These are phyloP conservation scores for Mycena kentingensis DNA, from an alignment of 768 basidiomycete genomes.

Conservation along the genomic window DNA sequence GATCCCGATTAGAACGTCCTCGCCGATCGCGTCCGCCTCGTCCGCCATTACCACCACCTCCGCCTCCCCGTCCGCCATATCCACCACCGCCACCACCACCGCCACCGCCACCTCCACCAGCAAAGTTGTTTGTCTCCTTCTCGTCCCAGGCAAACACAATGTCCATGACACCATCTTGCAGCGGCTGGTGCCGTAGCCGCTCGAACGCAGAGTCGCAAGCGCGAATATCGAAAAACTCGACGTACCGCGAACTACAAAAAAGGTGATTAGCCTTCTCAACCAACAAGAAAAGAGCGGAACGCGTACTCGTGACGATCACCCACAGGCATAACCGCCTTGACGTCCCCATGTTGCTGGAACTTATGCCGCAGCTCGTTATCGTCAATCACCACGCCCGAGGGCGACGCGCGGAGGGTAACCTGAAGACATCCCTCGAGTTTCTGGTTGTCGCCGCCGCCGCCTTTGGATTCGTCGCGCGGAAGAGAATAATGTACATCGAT, in stretches of 20 bases:
- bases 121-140: conserved; percentile 42
- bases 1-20: conserved; percentile 44
- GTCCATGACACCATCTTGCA: conserved; percentile 88
- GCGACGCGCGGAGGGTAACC: conserved; percentile 73
- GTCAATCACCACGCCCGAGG: conserved; percentile 69
- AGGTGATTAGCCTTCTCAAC: conserved; percentile 6
- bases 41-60: conserved; percentile 43
- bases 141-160: conserved; percentile 86
- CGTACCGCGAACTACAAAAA: conserved; percentile 72
- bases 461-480: conserved; percentile 79
- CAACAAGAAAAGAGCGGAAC: neutral
- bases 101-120: conserved; percentile 40
- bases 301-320: conserved; percentile 64
- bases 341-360: conserved; percentile 88
- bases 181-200: conserved; percentile 71
- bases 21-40: conserved; percentile 46
- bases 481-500: conserved; percentile 99
- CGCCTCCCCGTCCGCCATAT: conserved; percentile 37
- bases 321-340: conserved; percentile 74
- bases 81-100: conserved; percentile 45
- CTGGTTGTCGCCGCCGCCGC: conserved; percentile 77
- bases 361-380: conserved; percentile 84
- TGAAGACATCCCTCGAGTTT: conserved; percentile 84
- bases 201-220: conserved; percentile 82
- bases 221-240: conserved; percentile 89